Conservation (phyloP, 2,329 filamentous ascomycete species). For the Fusarium tupiense region DNA sequence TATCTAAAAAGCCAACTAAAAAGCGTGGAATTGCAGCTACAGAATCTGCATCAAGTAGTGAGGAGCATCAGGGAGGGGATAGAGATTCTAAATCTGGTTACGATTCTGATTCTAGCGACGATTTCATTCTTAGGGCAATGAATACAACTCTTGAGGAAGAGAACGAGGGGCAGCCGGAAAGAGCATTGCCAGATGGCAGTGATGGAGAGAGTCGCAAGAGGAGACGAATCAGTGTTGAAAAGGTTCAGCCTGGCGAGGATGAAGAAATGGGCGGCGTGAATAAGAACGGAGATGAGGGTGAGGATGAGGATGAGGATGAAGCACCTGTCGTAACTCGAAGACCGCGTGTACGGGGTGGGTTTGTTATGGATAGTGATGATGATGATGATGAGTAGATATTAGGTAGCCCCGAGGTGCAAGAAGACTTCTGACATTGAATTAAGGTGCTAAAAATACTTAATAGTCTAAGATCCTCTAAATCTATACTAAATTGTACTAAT, state of each 20-base stretch:
- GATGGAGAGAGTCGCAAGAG: constrained; percentile 51
- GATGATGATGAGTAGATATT: constrained; percentile 57
- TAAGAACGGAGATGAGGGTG: constrained; percentile 36
- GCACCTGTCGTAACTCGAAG: constrained; percentile 49
- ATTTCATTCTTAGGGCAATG: constrained; percentile 37
- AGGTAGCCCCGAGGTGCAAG: not conserved
- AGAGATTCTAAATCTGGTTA: constrained; percentile 32
- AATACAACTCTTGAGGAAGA: constrained; percentile 37
- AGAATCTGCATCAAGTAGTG: not conserved
- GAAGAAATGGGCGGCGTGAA: constrained; percentile 40
- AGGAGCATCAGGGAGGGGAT: not conserved
- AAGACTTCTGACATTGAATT: too few relatives aligned
- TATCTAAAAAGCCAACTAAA: constrained; percentile 43
- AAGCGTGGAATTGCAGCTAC: constrained; percentile 39
- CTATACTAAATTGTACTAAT: too few relatives aligned
- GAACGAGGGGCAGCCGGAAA: constrained; percentile 40
- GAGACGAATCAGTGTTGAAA: constrained; percentile 46
- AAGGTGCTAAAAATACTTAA: too few relatives aligned
- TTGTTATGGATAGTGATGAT: constrained; percentile 65
- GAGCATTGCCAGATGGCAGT: constrained; percentile 45
- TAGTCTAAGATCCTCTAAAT: too few relatives aligned
- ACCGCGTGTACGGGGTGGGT: constrained; percentile 61
- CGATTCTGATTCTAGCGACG: constrained; percentile 37
- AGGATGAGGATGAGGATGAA: constrained; percentile 48
- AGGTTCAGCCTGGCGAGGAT: constrained; percentile 24